These are phyloP conservation scores for Trichocladium antarcticum DNA, from an alignment of 495 filamentous ascomycete genomes.

Conservation along the genomic window DNA sequence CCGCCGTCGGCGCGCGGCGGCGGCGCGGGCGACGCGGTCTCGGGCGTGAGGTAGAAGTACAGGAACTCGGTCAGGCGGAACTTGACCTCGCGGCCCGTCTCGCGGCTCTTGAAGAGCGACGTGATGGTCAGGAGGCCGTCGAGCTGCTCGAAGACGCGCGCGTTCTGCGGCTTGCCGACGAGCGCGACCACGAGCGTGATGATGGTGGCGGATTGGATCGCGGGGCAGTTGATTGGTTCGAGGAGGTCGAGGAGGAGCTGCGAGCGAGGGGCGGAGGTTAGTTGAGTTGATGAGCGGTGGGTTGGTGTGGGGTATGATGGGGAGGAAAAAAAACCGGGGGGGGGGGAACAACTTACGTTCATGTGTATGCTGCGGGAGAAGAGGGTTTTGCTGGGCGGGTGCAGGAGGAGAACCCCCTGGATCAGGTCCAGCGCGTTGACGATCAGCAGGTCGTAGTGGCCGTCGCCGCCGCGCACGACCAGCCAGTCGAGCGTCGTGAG, in stretches of 20 bases:
- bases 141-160: conserved; percentile 81
- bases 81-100: conserved; percentile 77
- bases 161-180: conserved; percentile 71
- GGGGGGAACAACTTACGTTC: conserved; percentile 49
- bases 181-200: conserved; percentile 83
- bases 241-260: conserved; percentile 85
- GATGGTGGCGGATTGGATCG: conserved; percentile 79
- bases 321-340: neutral
- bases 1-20: conserved; percentile 31
- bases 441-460: conserved; percentile 80
- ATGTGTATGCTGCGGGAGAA: conserved; percentile 89
- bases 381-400: conserved; percentile 80
- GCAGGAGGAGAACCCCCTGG: conserved; percentile 80
- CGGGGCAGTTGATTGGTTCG: conserved; percentile 81
- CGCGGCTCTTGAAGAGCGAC: conserved; percentile 75
- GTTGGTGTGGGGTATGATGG: neutral
- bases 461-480: conserved; percentile 65
- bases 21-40: conserved; percentile 50
- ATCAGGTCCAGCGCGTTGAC: conserved; percentile 80
- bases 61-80: conserved; percentile 89
- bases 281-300: neutral
- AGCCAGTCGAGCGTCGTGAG: conserved; percentile 80
- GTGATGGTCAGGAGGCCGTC: conserved; percentile 91
- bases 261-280: neutral
- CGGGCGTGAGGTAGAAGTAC: conserved; percentile 97